Percentiles rank a stretch among this genome's conserved stretches.
Evolutionary conservation across 2,329 filamentous ascomycete species (phyloP).

Genomic region (Pseudogymnoascus sp.): DNA sequence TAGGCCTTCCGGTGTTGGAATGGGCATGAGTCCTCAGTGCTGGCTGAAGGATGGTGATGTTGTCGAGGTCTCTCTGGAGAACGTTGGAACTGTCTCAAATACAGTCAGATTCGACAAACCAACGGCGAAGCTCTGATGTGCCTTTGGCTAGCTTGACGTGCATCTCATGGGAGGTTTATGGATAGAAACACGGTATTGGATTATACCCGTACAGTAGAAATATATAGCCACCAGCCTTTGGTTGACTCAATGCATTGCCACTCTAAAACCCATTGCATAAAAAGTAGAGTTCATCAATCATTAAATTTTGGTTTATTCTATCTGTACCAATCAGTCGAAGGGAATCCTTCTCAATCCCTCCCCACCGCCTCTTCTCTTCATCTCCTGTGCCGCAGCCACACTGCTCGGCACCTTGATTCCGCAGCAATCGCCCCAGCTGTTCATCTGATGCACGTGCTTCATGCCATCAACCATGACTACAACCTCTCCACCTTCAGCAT

Average conservation of each 20-base stretch:
- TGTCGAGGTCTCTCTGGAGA: slow-evolving; percentile 61
- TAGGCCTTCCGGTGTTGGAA: slow-evolving; percentile 62
- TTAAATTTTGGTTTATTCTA: slow-evolving; percentile 4
- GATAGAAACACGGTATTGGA: slow-evolving; percentile 6
- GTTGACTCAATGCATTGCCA: slow-evolving; percentile 1
- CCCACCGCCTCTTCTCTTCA: slow-evolving; percentile 62
- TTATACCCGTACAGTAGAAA: slow-evolving; percentile 2
- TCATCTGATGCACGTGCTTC: slow-evolving; percentile 63
- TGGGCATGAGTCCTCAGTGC: slow-evolving; percentile 58
- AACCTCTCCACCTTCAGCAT: slow-evolving; percentile 49
- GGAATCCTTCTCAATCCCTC: slow-evolving; percentile 65
- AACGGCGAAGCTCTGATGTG: slow-evolving; percentile 30
- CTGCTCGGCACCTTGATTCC: slow-evolving; percentile 96
- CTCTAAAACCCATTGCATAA: background rate
- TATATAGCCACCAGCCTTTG: background rate
- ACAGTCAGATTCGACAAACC: slow-evolving; percentile 39
- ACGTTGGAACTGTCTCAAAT: slow-evolving; percentile 54
- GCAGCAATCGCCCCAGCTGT: slow-evolving; percentile 90
- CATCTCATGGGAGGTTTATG: slow-evolving; percentile 5
- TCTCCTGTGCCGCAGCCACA: slow-evolving; percentile 82
- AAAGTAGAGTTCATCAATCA: slow-evolving; percentile 1
- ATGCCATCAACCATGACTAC: slow-evolving; percentile 58
- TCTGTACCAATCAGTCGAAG: slow-evolving; percentile 54
- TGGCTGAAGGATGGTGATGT: slow-evolving; percentile 66
- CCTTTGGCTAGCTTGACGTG: background rate